Conservation (phyloP, 345 rosid species). For the Tarenaya hassleriana region DNA sequence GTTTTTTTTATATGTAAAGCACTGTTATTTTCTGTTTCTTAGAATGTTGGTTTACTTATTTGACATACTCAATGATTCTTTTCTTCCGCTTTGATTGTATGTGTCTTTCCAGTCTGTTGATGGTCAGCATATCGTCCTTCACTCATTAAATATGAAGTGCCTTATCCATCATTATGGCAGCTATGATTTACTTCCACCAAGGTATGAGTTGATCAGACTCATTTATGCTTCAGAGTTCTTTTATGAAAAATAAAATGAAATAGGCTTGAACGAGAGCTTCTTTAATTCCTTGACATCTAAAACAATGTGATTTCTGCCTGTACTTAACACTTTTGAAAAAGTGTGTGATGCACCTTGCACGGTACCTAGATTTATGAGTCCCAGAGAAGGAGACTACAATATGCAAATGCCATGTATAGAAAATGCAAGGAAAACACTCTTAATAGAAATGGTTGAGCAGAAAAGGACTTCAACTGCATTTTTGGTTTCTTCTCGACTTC, state of each 20-base stretch:
- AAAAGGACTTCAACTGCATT: constrained; percentile 4
- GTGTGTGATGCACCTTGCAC: neutral
- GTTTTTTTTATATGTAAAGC: neutral
- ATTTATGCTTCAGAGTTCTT: neutral
- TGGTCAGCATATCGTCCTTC: constrained; percentile 90
- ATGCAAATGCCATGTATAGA: neutral
- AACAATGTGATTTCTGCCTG: neutral
- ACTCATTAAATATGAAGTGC: constrained; percentile 75
- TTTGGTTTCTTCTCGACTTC: constrained; percentile 3
- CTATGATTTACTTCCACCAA: constrained; percentile 60
- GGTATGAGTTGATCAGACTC: constrained; percentile 23
- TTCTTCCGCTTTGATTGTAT: constrained; percentile 14
- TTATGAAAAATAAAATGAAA: constrained; percentile 1
- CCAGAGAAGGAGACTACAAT: neutral
- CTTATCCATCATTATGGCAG: constrained; percentile 85
- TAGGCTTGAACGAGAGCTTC: constrained; percentile 2
- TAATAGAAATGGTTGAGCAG: neutral
- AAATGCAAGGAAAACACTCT: constrained; percentile 1
- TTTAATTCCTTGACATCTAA: neutral
- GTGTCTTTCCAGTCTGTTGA: constrained; percentile 68
- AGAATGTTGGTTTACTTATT: neutral
- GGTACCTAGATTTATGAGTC: neutral
- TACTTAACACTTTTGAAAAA: neutral
- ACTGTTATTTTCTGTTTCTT: constrained; percentile 8
- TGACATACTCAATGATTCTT: neutral